phyloP scores from a whole-genome alignment of 768 basidiomycete genomes.

The Naganishia vishniacii region DNA sequence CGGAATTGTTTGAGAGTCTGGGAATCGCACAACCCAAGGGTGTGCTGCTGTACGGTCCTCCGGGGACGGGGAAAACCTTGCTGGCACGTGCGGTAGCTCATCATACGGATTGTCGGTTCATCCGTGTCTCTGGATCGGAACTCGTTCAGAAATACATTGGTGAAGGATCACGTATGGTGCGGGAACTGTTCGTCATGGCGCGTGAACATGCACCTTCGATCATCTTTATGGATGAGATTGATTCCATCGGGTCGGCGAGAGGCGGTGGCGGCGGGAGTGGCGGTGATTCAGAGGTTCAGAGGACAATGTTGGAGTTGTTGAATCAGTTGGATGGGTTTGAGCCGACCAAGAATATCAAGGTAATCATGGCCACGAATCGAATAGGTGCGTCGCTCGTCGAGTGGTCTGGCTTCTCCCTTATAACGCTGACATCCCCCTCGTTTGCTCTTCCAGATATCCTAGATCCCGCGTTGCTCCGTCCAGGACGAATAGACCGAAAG shows the following conservation, averaged over 20 bases:
- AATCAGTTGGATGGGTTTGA: constrained; percentile 87
- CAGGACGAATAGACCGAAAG: constrained; percentile 92
- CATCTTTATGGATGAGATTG: constrained; percentile 99
- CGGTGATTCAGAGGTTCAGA: constrained; percentile 81
- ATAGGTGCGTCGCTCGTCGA: constrained; percentile 56
- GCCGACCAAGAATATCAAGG: constrained; percentile 73
- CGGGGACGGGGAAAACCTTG: constrained; percentile 93
- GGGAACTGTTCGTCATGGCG: constrained; percentile 97
- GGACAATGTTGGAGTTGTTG: constrained; percentile 82
- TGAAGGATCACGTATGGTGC: constrained; percentile 91
- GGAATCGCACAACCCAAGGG: constrained; percentile 98
- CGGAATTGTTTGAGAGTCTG: constrained; percentile 89
- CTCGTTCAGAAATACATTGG: constrained; percentile 98
- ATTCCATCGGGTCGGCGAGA: constrained; percentile 88
- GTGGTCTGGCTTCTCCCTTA: too few species aligned
- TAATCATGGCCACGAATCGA: constrained; percentile 72
- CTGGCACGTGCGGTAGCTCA: constrained; percentile 93
- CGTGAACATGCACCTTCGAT: constrained; percentile 94
- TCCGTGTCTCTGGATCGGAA: constrained; percentile 87
- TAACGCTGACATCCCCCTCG: neutral
- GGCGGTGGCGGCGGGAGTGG: constrained; percentile 68
- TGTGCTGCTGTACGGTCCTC: constrained; percentile 89
- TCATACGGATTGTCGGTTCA: constrained; percentile 96
- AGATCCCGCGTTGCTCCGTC: constrained; percentile 83
- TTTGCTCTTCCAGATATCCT: constrained; percentile 95